Evolutionary conservation across 2,329 filamentous ascomycete genomes (phyloP).

Genomic region (Rhinocladiella mackenziei): DNA sequence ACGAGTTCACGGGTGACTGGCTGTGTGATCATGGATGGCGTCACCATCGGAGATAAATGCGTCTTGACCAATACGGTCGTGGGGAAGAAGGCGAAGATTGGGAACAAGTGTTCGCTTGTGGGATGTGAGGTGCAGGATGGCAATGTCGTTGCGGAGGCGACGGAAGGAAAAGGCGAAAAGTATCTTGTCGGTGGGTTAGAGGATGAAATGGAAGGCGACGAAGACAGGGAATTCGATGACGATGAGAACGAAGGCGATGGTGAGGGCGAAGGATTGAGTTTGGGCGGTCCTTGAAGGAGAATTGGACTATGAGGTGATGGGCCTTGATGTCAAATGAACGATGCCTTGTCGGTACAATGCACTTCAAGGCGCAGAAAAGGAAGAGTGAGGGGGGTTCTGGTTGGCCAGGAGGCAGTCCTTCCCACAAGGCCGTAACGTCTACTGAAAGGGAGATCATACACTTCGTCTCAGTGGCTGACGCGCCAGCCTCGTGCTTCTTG

Average conservation of each 20-base stretch:
- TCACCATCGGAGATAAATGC: constrained; percentile 75
- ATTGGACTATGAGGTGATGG: too few relatives aligned
- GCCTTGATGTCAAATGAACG: too few relatives aligned
- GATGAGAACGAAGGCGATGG: constrained; percentile 18
- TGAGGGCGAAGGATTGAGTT: not conserved
- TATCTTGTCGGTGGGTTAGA: constrained; percentile 54
- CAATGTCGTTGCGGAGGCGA: constrained; percentile 78
- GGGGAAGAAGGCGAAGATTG: constrained; percentile 74
- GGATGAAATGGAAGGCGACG: constrained; percentile 35
- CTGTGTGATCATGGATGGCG: constrained; percentile 90
- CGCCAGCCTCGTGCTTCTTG: too few relatives aligned
- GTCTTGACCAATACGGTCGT: constrained; percentile 85
- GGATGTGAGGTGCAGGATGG: constrained; percentile 89
- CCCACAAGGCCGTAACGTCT: too few relatives aligned
- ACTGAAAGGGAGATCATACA: too few relatives aligned
- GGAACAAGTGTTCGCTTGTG: constrained; percentile 73
- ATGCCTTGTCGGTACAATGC: too few relatives aligned
- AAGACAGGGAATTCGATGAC: constrained; percentile 32
- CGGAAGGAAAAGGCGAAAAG: constrained; percentile 57
- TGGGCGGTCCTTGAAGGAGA: too few relatives aligned
- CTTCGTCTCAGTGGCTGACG: too few relatives aligned
- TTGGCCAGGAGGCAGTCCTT: too few relatives aligned
- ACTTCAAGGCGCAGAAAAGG: too few relatives aligned
- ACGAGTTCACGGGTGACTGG: constrained; percentile 81
- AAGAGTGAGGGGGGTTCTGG: too few relatives aligned